A percentile compares a stretch with the other conserved stretches of the same genome.
These are phyloP conservation scores for Posidonia australis DNA, from an alignment of 106 monocot genomes.

Conservation along the genomic window DNA sequence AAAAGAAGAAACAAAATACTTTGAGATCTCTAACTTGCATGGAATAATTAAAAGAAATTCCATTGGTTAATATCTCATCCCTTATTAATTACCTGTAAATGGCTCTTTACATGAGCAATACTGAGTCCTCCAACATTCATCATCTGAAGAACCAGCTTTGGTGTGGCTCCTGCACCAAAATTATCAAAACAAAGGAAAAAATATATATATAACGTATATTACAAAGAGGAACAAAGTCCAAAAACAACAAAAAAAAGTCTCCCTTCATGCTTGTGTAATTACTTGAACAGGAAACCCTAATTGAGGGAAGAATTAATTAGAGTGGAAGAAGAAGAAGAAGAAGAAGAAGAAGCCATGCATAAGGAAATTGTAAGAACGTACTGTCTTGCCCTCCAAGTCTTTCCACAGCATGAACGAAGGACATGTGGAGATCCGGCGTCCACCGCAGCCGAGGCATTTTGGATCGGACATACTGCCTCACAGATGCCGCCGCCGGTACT, in stretches of 20 bases:
- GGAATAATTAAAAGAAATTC: too few species aligned
- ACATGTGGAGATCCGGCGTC: conserved; percentile 82
- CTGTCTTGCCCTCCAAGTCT: conserved; percentile 58
- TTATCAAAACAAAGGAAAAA: not conserved
- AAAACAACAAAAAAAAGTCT: too few species aligned
- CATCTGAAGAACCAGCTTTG: conserved; percentile 85
- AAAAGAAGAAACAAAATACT: too few species aligned
- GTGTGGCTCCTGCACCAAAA: conserved; percentile 57
- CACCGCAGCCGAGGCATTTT: conserved; percentile 80
- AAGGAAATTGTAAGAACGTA: conserved; percentile 5
- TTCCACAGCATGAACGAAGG: conserved; percentile 73
- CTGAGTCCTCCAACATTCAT: conserved; percentile 82
- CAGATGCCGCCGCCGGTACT: not conserved
- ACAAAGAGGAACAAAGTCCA: too few species aligned
- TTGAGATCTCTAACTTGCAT: too few species aligned
- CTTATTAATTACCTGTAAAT: conserved; percentile 99
- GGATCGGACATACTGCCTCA: conserved; percentile 85
- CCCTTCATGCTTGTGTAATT: too few species aligned
- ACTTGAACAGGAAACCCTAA: too few species aligned
- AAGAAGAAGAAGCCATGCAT: not conserved
- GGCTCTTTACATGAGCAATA: conserved; percentile 92
- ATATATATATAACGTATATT: too few species aligned
- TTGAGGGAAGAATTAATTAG: too few species aligned
- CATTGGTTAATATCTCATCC: too few species aligned
- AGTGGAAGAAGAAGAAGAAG: too few species aligned